Conservation (phyloP, 208 protist genomes). For the Crithidia bombi region DNA sequence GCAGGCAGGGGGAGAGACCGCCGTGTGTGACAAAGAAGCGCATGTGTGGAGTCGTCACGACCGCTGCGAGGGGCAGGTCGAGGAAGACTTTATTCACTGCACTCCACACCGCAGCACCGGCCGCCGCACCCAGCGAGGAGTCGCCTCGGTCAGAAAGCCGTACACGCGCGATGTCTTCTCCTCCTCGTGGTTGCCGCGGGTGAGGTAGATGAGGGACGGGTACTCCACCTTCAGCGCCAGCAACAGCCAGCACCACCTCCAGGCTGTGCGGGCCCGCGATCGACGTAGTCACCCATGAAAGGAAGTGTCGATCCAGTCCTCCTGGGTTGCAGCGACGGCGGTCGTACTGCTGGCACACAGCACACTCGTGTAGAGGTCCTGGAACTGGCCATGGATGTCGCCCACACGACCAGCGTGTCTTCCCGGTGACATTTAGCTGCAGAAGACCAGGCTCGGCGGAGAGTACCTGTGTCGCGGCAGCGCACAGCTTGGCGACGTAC, state of each 20-base stretch:
- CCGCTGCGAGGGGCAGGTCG: slow-evolving; percentile 77
- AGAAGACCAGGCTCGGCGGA: slow-evolving; percentile 43
- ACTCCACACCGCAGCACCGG: slow-evolving; percentile 61
- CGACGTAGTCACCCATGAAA: slow-evolving; percentile 99
- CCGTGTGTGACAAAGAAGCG: slow-evolving; percentile 98
- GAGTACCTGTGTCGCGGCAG: slow-evolving; percentile 44
- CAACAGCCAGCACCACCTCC: slow-evolving; percentile 71
- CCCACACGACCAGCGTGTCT: slow-evolving; percentile 82
- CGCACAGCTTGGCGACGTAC: slow-evolving; percentile 42
- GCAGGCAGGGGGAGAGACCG: slow-evolving; percentile 92
- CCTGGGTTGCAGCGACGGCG: slow-evolving; percentile 36
- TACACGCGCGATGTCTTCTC: slow-evolving; percentile 78
- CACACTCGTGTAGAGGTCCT: slow-evolving; percentile 66
- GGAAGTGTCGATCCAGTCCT: slow-evolving; percentile 47
- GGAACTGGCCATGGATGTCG: slow-evolving; percentile 85
- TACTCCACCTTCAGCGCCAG: slow-evolving; percentile 85
- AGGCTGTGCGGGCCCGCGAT: slow-evolving; percentile 74
- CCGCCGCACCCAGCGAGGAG: slow-evolving; percentile 43
- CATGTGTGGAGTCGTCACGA: slow-evolving; percentile 76
- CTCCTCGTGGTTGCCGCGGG: slow-evolving; percentile 90
- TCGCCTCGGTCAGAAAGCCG: slow-evolving; percentile 60
- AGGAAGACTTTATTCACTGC: slow-evolving; percentile 79
- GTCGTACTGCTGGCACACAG: slow-evolving; percentile 68
- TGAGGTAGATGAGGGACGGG: slow-evolving; percentile 80
- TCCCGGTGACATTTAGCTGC: slow-evolving; percentile 35